Evolutionary conservation across 306 rosid species (phyloP).

Genomic region (Vigna angularis): DNA sequence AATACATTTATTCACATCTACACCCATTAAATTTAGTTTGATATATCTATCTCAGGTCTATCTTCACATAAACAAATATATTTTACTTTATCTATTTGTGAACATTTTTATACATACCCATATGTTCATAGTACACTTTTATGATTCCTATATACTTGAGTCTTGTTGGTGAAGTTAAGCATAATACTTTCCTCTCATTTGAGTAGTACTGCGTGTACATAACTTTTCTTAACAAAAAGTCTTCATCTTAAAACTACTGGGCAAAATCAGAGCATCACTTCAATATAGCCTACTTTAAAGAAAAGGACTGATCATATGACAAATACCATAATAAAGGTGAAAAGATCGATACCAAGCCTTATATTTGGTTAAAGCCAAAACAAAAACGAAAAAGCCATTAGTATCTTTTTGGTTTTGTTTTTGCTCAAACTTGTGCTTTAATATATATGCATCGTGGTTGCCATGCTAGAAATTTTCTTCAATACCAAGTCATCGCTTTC

Average conservation of each 20-base stretch:
- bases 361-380: not conserved
- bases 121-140: too few relatives aligned
- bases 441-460: not conserved
- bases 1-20: too few relatives aligned
- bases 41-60: too few relatives aligned
- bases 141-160: too few relatives aligned
- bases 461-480: not conserved
- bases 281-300: not conserved
- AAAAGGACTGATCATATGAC: not conserved
- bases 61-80: too few relatives aligned
- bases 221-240: not conserved
- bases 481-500: too few relatives aligned
- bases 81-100: too few relatives aligned
- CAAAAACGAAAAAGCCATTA: too few relatives aligned
- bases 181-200: slow-evolving; percentile 18
- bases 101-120: too few relatives aligned
- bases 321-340: not conserved
- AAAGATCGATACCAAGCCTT: not conserved
- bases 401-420: not conserved
- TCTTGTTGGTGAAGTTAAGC: slow-evolving; percentile 1
- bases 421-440: not conserved
- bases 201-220: not conserved
- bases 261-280: slow-evolving; percentile 12
- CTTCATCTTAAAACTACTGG: not conserved
- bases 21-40: too few relatives aligned